A percentile compares a stretch with the other conserved stretches of the same genome.
phyloP scores from a whole-genome alignment of 2,329 filamentous ascomycete genomes.

The Aspergillus oerlinghausenensis region DNA sequence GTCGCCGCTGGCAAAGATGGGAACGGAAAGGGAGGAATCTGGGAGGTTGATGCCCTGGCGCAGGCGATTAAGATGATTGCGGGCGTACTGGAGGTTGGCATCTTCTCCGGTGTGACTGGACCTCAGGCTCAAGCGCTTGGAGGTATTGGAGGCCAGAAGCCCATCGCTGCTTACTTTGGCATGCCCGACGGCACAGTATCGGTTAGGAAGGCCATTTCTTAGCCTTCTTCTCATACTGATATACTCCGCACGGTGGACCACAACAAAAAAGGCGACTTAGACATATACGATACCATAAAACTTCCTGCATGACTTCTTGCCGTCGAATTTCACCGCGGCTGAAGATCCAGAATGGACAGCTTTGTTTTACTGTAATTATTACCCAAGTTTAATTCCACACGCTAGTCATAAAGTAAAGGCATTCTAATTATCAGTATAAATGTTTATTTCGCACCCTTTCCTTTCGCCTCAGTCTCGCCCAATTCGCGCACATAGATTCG shows the following conservation, averaged over 20 bases:
- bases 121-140: conserved; percentile 59
- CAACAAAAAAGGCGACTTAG: background rate
- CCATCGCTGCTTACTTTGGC: conserved; percentile 91
- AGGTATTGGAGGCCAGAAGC: conserved; percentile 74
- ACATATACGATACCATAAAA: conserved; percentile 16
- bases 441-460: conserved; percentile 66
- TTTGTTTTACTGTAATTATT: background rate
- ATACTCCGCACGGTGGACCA: background rate
- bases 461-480: conserved; percentile 80
- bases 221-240: background rate
- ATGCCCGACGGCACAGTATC: conserved; percentile 71
- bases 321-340: background rate
- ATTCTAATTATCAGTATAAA: background rate
- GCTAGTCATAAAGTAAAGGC: background rate
- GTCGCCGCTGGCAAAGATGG: conserved; percentile 45
- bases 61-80: conserved; percentile 72
- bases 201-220: conserved; percentile 42
- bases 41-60: conserved; percentile 75
- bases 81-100: conserved; percentile 85
- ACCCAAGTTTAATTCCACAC: background rate
- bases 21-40: conserved; percentile 61
- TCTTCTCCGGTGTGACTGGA: conserved; percentile 82
- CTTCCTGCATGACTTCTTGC: background rate
- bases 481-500: conserved; percentile 79
- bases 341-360: background rate